Conservation (phyloP, 345 rosid species). For the Triadica sebifera region DNA sequence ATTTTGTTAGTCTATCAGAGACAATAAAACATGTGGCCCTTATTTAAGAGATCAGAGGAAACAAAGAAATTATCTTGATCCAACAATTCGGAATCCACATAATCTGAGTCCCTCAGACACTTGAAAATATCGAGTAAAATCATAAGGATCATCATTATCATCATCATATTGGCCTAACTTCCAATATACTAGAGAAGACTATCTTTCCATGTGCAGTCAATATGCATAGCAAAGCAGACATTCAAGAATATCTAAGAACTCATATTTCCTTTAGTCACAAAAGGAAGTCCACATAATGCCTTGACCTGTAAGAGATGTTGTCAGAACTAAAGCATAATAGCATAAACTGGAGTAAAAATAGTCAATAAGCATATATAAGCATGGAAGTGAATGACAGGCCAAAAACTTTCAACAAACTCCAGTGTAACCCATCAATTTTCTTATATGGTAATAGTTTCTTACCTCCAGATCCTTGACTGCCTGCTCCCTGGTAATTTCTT, state of each 20-base stretch:
- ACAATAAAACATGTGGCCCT: not conserved
- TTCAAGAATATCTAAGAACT: not conserved
- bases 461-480: conserved; percentile 84
- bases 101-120: not conserved
- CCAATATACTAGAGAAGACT: not conserved
- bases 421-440: not conserved
- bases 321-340: not conserved
- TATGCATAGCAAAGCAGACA: not conserved
- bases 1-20: not conserved
- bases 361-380: not conserved
- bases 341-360: not conserved
- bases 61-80: not conserved
- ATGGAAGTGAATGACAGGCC: not conserved
- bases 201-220: not conserved
- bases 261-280: not conserved
- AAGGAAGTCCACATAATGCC: not conserved
- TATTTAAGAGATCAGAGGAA: not conserved
- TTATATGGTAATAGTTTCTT: conserved; percentile 21
- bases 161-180: not conserved
- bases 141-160: not conserved
- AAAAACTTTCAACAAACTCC: not conserved
- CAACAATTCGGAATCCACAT: not conserved
- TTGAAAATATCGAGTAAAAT: not conserved
- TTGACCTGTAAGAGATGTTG: not conserved
- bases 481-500: conserved; percentile 73